phyloP scores from a whole-genome alignment of 345 rosid genomes.

The Aegle marmelos region DNA sequence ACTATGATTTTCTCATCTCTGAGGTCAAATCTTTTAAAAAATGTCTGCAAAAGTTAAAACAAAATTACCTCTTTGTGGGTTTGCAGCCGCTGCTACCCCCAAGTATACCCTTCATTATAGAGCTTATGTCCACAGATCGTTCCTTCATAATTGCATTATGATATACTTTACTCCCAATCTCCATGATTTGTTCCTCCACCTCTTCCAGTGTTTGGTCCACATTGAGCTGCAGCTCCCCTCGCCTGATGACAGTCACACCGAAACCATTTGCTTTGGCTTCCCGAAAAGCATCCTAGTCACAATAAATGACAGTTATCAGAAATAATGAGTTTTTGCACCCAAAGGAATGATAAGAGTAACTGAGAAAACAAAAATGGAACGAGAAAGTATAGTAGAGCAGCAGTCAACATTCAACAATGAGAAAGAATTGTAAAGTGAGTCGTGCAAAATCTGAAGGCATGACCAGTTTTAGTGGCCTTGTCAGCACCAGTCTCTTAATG shows the following conservation, averaged over 20 bases:
- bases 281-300: slow-evolving; percentile 65
- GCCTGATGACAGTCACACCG: slow-evolving; percentile 74
- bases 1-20: not conserved
- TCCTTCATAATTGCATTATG: slow-evolving; percentile 76
- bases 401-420: not conserved
- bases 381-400: slow-evolving; percentile 1
- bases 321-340: not conserved
- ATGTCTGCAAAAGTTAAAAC: not conserved
- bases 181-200: slow-evolving; percentile 71
- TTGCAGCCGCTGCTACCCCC: slow-evolving; percentile 34
- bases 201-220: slow-evolving; percentile 79
- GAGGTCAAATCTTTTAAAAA: not conserved
- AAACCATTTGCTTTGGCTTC: slow-evolving; percentile 88
- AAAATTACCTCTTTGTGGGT: slow-evolving; percentile 37
- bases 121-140: slow-evolving; percentile 68
- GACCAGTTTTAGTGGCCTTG: not conserved
- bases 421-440: not conserved
- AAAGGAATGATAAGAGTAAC: not conserved
- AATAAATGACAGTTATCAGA: slow-evolving; percentile 2
- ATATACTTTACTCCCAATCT: slow-evolving; percentile 85
- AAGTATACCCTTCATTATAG: slow-evolving; percentile 77
- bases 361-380: not conserved
- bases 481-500: not conserved
- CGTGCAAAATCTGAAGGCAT: not conserved
- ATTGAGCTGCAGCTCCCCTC: slow-evolving; percentile 70